Base-by-base conservation (phyloP, 345 rosid genomes). In the Eutrema heterophyllum region DNA sequence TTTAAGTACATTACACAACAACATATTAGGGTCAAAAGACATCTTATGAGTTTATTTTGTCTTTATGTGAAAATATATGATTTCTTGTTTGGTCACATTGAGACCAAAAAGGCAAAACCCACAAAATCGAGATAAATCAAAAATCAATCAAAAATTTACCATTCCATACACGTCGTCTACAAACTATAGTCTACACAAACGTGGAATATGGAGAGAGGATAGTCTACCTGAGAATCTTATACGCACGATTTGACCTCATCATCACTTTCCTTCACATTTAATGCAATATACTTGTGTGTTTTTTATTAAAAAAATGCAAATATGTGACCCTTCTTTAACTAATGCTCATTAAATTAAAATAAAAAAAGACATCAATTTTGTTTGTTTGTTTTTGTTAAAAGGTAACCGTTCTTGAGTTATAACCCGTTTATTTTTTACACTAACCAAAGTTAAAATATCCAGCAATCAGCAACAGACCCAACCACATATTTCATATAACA, bases 171-270 rank as follows among this genome's bases (percentile, higher is more conserved):
- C 33, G 41, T 13, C 50, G n/a, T n/a, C n/a, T 15, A 7, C 29
- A 57, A 48, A 33, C 52, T 43, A 49, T 38, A 5, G 41, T 26
- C 71, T 66, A 21, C 13, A 58, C 13, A 58, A 40, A 48, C 51
- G 59, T 48, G 44, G 16, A 41, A 45, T 65, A 27, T 4, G 60
- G 5, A 48, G 32, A 16, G 4, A 56, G 35, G 57, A 56, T 38
- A 57, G 60, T 39, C 48, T 41, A 39, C 67, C 61, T 74, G 78
- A 57, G 67, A 66, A 39, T 67, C 51, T 66, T 65, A 13, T 15
- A 51, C 24, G 30, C 45, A 63, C 46, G 52, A 46, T 57, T 74
- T 74, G 67, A 66, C 41, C 49, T 73, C 62, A 27, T 38, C 63
- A 24, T 38, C 63, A 26, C 9, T 52, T 61, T 43, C 33, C 52